phyloP scores from a whole-genome alignment of 1,284 basidiomycete genomes.

The Sphagnurus paluster region DNA sequence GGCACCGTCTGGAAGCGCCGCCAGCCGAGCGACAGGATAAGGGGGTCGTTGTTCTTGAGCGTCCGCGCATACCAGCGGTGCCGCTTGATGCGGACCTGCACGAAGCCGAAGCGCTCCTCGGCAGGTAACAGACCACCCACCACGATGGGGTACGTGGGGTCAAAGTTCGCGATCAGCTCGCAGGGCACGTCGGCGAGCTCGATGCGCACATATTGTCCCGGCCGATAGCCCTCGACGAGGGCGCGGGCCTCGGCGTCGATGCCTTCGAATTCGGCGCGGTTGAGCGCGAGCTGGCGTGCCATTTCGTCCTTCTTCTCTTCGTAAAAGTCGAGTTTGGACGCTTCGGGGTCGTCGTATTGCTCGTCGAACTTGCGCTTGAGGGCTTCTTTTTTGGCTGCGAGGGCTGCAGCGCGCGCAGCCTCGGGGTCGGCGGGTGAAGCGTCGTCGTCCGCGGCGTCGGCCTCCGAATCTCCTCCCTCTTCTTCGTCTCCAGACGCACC shows the following conservation, averaged over 20 bases:
- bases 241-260: slow-evolving; percentile 80
- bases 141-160: slow-evolving; percentile 88
- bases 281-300: slow-evolving; percentile 81
- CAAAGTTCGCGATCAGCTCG: slow-evolving; percentile 94
- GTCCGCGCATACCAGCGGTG: slow-evolving; percentile 94
- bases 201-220: slow-evolving; percentile 93
- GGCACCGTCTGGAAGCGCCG: slow-evolving; percentile 94
- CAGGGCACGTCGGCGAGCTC: slow-evolving; percentile 85
- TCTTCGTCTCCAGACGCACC: slow-evolving; percentile 41
- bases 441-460: slow-evolving; percentile 34
- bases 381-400: slow-evolving; percentile 87
- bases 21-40: slow-evolving; percentile 97
- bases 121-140: slow-evolving; percentile 91
- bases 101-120: slow-evolving; percentile 91
- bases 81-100: slow-evolving; percentile 95
- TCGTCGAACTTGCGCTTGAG: slow-evolving; percentile 96
- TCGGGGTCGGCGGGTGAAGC: slow-evolving; percentile 21
- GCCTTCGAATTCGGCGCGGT: slow-evolving; percentile 84
- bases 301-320: slow-evolving; percentile 92
- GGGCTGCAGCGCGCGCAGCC: slow-evolving; percentile 48
- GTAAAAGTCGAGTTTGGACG: slow-evolving; percentile 82
- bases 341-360: slow-evolving; percentile 91
- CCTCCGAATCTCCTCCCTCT: slow-evolving; percentile 37
- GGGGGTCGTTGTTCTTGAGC: slow-evolving; percentile 96
- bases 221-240: slow-evolving; percentile 87